Base-by-base conservation (phyloP, 768 basidiomycete genomes). In the Leccinum olivaceopallidum region DNA sequence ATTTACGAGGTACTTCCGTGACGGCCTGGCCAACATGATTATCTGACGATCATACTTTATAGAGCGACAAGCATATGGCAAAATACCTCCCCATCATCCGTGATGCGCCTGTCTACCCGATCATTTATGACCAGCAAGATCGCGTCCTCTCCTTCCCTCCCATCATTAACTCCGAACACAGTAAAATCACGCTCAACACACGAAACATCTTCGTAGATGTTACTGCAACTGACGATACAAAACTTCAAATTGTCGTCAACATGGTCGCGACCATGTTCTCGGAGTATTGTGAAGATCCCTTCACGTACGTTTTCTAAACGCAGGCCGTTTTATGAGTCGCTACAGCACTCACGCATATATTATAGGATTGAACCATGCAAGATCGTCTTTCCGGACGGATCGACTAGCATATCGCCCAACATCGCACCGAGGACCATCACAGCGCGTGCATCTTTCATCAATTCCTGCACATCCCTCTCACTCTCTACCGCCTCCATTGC, bases 241-340 rank as follows among this genome's bases (percentile, higher is more conserved):
- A 99, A 77, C 85, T 99, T 61, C 87, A 89, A 64, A 95, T 98
- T 53, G 97, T 98, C 56, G 85, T 94, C 53, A 97, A 95, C 73
- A 95, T 98, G 62, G 85, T 99, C 13, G 80, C 90, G 2, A 89
- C 92, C n/a, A 96, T 98, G 95, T 99, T 99, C 77, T 89, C 96
- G 2, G 95, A 98, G 75, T 97, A 99, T 71, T 94, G 92, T 72
- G 84, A 85, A 62, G 86, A 92, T 47, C 92, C 95, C 4, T 98
- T 88, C 84, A 88, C 92, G 95, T 98, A 75, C 64, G 93, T 67
- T 32, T 22, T 34, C 4, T 0, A 3, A 20, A 6, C 36, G 8
- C 56, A 32, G 37, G 16, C 49, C 5, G 10, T 39, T 26, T 49
- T 7, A n/a, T 58, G n/a, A 16, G 18, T 30, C 9, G 1, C 22